Base-by-base conservation (phyloP, 108 stramenopile genomes). In the Skeletonema grethae region DNA sequence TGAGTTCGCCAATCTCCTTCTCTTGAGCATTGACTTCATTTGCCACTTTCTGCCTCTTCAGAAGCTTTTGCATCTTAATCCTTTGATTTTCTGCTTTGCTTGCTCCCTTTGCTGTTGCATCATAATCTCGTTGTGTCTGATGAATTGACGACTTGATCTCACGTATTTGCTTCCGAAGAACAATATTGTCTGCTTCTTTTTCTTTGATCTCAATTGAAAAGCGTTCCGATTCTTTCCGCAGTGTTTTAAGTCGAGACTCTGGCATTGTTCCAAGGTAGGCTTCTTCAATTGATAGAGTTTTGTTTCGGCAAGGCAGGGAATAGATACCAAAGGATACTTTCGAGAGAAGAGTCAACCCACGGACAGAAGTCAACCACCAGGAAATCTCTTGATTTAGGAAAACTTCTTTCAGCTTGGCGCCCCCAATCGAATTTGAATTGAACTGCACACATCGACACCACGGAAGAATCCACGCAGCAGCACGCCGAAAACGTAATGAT, bases 201-300 rank as follows among this genome's bases (percentile, higher is more conserved):
- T 61, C 38, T 61, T 61, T 61, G 60, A 61, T 61, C 9, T 61
- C 60, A 7, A 9, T 61, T 25, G 60, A 32, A 61, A 35, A 31
- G 34, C 60, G 60, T 36, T 25, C 60, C 24, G 25, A 32, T 36
- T 61, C 60, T 36, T 32, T 61, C 60, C 35, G 13, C 5, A 61
- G 60, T 18, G 16, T 61, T 36, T 35, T 32, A 6, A 61, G 22
- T 61, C 35, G 60, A 16, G 60, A 32, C 60, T 35, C 60, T 18
- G 34, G 35, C 60, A 61, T 61, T 61, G 13, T 20, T 34, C 4
- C 4, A 7, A 34, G 32, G 4, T 5, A 34, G 32, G 32, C 7
- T 34, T 34, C 32, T n/a, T n/a, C n/a, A n/a, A n/a, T n/a, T n/a
- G n/a, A n/a, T n/a, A n/a, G n/a, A n/a, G 6, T 34, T 34, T 34